Evolutionary conservation across 1,284 basidiomycete species (phyloP), one percentile per base, ranked within the genome.

Genomic region (Trichosporon sp.): DNA sequence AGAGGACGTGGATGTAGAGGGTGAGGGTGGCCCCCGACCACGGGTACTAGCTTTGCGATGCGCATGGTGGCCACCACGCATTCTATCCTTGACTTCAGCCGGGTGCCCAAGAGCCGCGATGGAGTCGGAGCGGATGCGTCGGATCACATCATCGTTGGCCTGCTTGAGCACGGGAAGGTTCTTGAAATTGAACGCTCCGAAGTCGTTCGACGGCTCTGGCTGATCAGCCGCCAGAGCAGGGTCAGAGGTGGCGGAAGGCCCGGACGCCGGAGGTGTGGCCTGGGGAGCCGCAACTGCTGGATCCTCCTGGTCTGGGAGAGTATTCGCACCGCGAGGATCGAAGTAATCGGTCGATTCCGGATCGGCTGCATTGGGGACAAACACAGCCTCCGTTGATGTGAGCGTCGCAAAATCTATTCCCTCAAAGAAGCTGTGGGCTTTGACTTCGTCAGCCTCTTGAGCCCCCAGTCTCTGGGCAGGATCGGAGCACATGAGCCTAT

Each of bases 331-430:
- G 31, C 96, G 89, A 65, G 93, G 86, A 80, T 99, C 96, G 73
- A 99, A 99, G 82, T 99, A 99, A 78, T 99, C 96, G 13, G 96
- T 99, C 25, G 92, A 96, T 80, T 98, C 95, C 0, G 94, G 93
- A 78, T 99, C 95, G 9, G 89, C 87, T 34, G 96, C 87, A 74
- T 95, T 90, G 49, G 96, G 96, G 58, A 99, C 94, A 81, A 99
- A 99, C 25, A 91, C 92, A 21, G 95, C 94, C 74, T 94, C 90
- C 3, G 87, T 87, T 8, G 87, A 88, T 4, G 91, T 91, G 65
- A 99, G 87, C 63, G 90, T 89, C 62, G 91, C 88, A 95, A 96
- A 99, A 72, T 98, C 90, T 69, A 98, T 88, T 29, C 87, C 91
- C 34, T 86, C 83, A 73, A 99, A 92, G 84, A 93, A 97, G 0